Evolutionary conservation across 176 grass and related monocot genomes (phyloP).

Genomic region (maize (Zea mays)): DNA sequence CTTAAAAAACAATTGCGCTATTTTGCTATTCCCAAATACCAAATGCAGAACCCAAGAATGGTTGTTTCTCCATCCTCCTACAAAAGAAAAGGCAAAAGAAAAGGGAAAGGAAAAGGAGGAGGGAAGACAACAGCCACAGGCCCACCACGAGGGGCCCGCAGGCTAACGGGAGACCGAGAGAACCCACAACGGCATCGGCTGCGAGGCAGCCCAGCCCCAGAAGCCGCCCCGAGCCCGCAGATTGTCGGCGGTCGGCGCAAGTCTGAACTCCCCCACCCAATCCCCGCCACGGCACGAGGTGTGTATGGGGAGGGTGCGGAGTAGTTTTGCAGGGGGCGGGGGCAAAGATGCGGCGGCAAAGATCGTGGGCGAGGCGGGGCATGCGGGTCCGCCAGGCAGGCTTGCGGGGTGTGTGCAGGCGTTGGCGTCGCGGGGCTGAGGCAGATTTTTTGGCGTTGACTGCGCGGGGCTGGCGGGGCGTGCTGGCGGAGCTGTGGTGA

Average conservation of each 20-base stretch:
- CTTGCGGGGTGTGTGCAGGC: too few species aligned
- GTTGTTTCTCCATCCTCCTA: not conserved
- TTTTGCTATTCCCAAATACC: not conserved
- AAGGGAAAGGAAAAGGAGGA: not conserved
- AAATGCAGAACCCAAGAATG: not conserved
- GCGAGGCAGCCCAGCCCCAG: not conserved
- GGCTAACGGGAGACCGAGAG: not conserved
- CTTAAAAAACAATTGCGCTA: not conserved
- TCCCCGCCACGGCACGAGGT: not conserved
- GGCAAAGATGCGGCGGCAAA: too few species aligned
- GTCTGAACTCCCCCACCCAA: not conserved
- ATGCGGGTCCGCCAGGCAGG: too few species aligned
- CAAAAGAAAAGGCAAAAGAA: not conserved
- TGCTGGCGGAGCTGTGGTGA: too few species aligned
- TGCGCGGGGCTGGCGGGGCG: too few species aligned
- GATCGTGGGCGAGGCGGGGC: too few species aligned
- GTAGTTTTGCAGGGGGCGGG: too few species aligned
- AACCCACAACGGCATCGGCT: not conserved
- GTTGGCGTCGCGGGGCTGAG: too few species aligned
- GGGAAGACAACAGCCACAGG: not conserved
- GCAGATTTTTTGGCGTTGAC: too few species aligned
- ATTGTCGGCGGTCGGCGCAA: constrained; percentile 4
- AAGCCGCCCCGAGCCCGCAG: not conserved
- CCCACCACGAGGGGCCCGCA: constrained; percentile 20
- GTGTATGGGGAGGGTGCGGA: too few species aligned